A percentile compares a stretch with the other conserved stretches of the same genome.
phyloP scores from a whole-genome alignment of 352 stramenopile genomes.

The Globisporangium mamillatum region DNA sequence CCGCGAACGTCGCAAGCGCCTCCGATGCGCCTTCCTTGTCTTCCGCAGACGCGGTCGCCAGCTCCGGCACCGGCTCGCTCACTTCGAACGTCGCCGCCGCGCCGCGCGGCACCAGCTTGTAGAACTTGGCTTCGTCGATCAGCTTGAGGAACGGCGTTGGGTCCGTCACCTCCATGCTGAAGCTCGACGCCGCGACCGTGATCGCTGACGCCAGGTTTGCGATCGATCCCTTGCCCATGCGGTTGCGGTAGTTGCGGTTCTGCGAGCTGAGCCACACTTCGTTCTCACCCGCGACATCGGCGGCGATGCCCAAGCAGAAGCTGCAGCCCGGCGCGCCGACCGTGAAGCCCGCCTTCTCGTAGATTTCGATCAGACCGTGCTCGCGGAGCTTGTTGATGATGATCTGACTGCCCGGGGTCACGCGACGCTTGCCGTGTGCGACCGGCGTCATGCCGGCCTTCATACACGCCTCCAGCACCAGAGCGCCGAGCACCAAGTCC shows the following conservation, averaged over 20 bases:
- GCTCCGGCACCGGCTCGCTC: constrained; percentile 52
- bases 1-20: constrained; percentile 39
- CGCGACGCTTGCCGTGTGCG: constrained; percentile 57
- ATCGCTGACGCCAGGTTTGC: constrained; percentile 77
- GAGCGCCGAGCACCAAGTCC: constrained; percentile 72
- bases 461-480: constrained; percentile 75
- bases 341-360: constrained; percentile 78
- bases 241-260: constrained; percentile 89
- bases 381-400: constrained; percentile 83
- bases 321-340: constrained; percentile 76
- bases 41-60: constrained; percentile 27
- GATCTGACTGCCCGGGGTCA: constrained; percentile 74
- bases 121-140: constrained; percentile 72
- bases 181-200: constrained; percentile 80
- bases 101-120: constrained; percentile 50
- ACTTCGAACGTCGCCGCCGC: constrained; percentile 41
- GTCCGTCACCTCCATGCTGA: constrained; percentile 79
- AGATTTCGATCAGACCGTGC: constrained; percentile 68
- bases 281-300: constrained; percentile 77
- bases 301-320: constrained; percentile 80
- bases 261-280: constrained; percentile 82
- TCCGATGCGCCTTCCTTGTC: constrained; percentile 22
- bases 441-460: constrained; percentile 66
- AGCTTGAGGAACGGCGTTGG: constrained; percentile 66
- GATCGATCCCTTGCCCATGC: constrained; percentile 82